Percentiles rank a stretch among this genome's conserved stretches.
These are phyloP conservation scores for Candida pseudoviswanathii DNA, from an alignment of 1,139 yeast genomes.

Conservation along the genomic window DNA sequence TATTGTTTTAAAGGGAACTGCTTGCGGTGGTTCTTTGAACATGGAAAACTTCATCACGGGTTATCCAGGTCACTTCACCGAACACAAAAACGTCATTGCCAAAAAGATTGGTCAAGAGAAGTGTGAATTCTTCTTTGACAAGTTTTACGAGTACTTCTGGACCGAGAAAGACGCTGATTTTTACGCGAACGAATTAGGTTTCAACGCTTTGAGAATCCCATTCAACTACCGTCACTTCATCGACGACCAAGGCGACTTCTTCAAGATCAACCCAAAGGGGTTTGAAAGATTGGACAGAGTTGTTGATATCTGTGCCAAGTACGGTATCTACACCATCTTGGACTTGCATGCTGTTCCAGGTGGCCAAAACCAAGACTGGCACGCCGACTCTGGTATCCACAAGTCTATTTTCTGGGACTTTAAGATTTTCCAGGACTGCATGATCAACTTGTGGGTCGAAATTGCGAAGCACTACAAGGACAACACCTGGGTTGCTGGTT, in stretches of 20 bases:
- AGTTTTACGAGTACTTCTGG: constrained; percentile 51
- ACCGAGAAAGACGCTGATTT: constrained; percentile 46
- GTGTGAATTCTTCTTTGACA: constrained; percentile 45
- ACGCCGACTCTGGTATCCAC: constrained; percentile 44
- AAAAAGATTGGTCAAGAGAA: constrained; percentile 43
- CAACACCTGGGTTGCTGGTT: constrained; percentile 50
- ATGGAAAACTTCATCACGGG: constrained; percentile 56
- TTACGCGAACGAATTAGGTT: constrained; percentile 36
- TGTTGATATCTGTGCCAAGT: constrained; percentile 38
- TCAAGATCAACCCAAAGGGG: constrained; percentile 39
- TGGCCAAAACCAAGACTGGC: constrained; percentile 55
- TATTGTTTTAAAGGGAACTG: constrained; percentile 41
- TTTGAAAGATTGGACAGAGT: constrained; percentile 42
- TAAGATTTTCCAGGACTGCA: constrained; percentile 44
- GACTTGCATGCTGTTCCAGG: constrained; percentile 52
- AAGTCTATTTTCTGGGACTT: constrained; percentile 49
- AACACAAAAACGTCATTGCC: constrained; percentile 39
- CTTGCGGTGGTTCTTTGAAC: constrained; percentile 49
- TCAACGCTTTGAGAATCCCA: constrained; percentile 48
- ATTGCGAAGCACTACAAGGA: constrained; percentile 44
- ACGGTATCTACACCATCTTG: constrained; percentile 44
- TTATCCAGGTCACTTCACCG: constrained; percentile 51
- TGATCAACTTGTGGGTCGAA: constrained; percentile 42
- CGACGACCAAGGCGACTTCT: constrained; percentile 42
- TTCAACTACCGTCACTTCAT: constrained; percentile 50